Evolutionary conservation across 192 early-diverging fungal species (phyloP), one percentile per base, ranked within the genome.

Genomic region (Kappamyces sp.): DNA sequence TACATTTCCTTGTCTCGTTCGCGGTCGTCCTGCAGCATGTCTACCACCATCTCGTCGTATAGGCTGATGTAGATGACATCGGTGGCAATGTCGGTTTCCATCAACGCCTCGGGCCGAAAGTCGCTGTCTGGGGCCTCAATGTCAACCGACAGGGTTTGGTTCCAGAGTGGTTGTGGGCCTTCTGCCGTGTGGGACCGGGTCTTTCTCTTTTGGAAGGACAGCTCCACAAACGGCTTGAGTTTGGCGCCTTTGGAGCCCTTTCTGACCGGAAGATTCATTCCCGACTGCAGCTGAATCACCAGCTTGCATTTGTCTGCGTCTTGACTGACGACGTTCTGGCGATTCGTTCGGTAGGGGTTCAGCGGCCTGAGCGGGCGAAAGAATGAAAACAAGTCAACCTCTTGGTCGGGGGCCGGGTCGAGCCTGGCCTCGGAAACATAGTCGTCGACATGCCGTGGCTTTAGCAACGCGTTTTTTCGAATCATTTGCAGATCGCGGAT

Each of bases 111-210:
- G 2, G 68, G 74, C n/a, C 51, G 42, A 49, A 71, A 74, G 36
- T 76, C 75, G 41, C 61, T 65, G 36, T 64, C 51, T 3, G 67
- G 61, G 0, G 72, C 60, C 2, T 38, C 50, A 0, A 83, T 61
- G 13, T 72, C 65, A 1, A 83, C 33, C 23, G 8, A 51, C 4
- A 83, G 44, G 10, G 74, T 82, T 50, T 83, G 70, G 60, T 83
- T 83, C 80, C 80, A 83, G 15, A 70, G 69, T n/a, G 80, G 80
- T 40, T 67, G 64, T 5, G 66, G 58, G 7, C 80, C 80, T 13
- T 80, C 77, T 9, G 32, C 58, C 0, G 69, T 58, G 0, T 49
- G 8, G 6, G 80, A 76, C 0, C 76, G 65, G 5, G 58, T 50
- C 51, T 55, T 64, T 7, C 49, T 53, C 15, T 63, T 51, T 65